Percentiles rank a stretch among this genome's conserved stretches.
These are phyloP conservation scores for Apodospora peruviana DNA, from an alignment of 495 filamentous ascomycete species.

Conservation along the genomic window DNA sequence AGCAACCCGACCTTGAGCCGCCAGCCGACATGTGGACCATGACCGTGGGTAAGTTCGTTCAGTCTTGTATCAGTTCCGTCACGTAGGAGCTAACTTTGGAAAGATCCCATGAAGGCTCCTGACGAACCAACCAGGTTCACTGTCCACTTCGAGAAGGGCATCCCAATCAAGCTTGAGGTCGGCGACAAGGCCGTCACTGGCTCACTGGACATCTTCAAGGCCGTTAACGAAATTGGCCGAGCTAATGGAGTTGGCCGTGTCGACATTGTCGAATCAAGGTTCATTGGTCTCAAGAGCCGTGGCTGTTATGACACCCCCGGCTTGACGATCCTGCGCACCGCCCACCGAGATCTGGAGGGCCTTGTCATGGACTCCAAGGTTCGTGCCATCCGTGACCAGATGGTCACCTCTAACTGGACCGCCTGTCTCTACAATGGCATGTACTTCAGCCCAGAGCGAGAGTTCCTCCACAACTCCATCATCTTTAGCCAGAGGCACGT, in stretches of 20 bases:
- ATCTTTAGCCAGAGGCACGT: constrained; percentile 56
- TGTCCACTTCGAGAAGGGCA: constrained; percentile 77
- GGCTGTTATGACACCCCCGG: constrained; percentile 83
- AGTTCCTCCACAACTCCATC: constrained; percentile 61
- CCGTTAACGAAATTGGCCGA: constrained; percentile 71
- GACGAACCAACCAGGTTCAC: constrained; percentile 72
- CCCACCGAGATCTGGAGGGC: constrained; percentile 67
- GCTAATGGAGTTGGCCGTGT: constrained; percentile 78
- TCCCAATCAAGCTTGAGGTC: constrained; percentile 60
- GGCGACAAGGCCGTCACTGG: constrained; percentile 65
- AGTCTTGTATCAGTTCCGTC: too few relatives aligned
- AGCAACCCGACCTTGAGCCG: constrained; percentile 59
- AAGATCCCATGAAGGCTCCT: constrained; percentile 73
- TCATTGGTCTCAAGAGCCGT: constrained; percentile 64
- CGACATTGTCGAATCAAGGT: constrained; percentile 74
- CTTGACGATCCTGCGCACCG: constrained; percentile 8
- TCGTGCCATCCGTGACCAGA: constrained; percentile 77
- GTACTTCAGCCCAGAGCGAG: constrained; percentile 78
- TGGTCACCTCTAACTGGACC: constrained; percentile 71
- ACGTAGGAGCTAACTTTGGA: too few relatives aligned
- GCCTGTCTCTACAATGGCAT: constrained; percentile 66
- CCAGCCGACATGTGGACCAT: constrained; percentile 82
- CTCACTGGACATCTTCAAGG: constrained; percentile 71
- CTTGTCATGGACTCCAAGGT: constrained; percentile 81
- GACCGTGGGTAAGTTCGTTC: too few relatives aligned